A percentile compares a stretch with the other conserved stretches of the same genome.
phyloP scores from a whole-genome alignment of 1,139 yeast species.

The Pichia norvegensis region DNA sequence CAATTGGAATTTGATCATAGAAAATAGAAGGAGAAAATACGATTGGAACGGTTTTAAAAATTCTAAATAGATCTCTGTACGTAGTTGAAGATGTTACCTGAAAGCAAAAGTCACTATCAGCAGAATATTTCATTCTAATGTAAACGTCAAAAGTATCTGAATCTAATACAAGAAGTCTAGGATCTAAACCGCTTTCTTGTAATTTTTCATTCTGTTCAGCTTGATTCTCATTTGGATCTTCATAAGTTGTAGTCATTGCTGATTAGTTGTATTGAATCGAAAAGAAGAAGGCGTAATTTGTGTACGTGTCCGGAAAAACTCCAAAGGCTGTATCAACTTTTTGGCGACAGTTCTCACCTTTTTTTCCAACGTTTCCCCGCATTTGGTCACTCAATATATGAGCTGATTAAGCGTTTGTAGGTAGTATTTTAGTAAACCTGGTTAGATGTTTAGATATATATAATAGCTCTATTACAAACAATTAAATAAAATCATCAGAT shows the following conservation, averaged over 20 bases:
- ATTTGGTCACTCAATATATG: too few species aligned
- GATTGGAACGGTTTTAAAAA: slow-evolving; percentile 63
- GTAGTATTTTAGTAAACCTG: too few species aligned
- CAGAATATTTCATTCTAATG: slow-evolving; percentile 76
- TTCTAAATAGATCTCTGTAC: slow-evolving; percentile 49
- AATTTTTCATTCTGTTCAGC: not conserved
- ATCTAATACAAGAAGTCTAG: not conserved
- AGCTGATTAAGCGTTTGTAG: too few species aligned
- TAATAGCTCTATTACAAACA: slow-evolving; percentile 3
- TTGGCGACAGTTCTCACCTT: not conserved
- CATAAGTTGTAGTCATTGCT: not conserved
- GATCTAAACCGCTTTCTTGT: not conserved
- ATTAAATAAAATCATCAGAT: not conserved
- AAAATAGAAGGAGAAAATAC: slow-evolving; percentile 75
- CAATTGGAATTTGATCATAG: slow-evolving; percentile 54
- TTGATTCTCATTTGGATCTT: not conserved
- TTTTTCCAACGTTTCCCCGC: too few species aligned
- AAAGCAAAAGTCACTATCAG: slow-evolving; percentile 86
- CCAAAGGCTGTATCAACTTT: not conserved
- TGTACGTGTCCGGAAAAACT: not conserved
- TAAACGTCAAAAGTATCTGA: slow-evolving; percentile 39
- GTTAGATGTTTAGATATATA: not conserved
- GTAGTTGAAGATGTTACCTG: slow-evolving; percentile 52
- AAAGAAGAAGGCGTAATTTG: not conserved
- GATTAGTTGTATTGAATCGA: not conserved